These are phyloP conservation scores for Puccinia hordei DNA, from an alignment of 1,284 basidiomycete species.

Conservation along the genomic window DNA sequence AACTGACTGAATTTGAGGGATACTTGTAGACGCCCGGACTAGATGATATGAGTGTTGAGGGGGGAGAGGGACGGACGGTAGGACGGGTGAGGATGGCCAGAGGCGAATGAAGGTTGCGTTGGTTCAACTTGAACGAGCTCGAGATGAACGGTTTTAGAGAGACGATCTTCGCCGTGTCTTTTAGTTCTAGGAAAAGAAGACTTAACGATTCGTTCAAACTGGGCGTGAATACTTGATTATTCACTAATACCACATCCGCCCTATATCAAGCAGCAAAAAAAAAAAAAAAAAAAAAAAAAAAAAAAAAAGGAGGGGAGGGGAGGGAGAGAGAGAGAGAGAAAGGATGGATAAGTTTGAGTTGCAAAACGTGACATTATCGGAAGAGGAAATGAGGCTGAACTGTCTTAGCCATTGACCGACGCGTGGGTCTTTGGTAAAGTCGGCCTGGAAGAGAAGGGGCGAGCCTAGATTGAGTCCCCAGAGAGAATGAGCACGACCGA, in stretches of 20 bases:
- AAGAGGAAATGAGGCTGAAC: conserved; percentile 1
- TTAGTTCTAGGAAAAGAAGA: conserved; percentile 65
- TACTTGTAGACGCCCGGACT: conserved; percentile 18
- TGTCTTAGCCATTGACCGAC: conserved; percentile 55
- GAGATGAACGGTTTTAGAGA: conserved; percentile 65
- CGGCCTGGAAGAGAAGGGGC: conserved; percentile 62
- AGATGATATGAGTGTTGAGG: neutral
- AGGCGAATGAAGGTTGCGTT: conserved; percentile 30
- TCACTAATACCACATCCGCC: conserved; percentile 65
- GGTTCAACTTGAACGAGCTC: conserved; percentile 62
- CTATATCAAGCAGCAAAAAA: conserved; percentile 56
- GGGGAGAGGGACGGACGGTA: neutral
- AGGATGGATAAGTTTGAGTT: neutral
- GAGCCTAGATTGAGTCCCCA: conserved; percentile 62
- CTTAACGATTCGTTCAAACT: conserved; percentile 64
- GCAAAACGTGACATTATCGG: neutral
- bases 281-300: neutral
- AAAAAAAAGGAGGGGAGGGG: neutral
- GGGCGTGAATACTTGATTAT: conserved; percentile 65
- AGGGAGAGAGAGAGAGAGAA: neutral
- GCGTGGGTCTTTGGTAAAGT: conserved; percentile 61
- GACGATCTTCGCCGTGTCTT: conserved; percentile 63
- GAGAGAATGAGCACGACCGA: conserved; percentile 61
- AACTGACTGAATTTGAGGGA: conserved; percentile 2
- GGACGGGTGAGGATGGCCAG: conserved; percentile 30